Base-by-base conservation (phyloP, 1,139 yeast genomes). In the Kodamaea anthophila region DNA sequence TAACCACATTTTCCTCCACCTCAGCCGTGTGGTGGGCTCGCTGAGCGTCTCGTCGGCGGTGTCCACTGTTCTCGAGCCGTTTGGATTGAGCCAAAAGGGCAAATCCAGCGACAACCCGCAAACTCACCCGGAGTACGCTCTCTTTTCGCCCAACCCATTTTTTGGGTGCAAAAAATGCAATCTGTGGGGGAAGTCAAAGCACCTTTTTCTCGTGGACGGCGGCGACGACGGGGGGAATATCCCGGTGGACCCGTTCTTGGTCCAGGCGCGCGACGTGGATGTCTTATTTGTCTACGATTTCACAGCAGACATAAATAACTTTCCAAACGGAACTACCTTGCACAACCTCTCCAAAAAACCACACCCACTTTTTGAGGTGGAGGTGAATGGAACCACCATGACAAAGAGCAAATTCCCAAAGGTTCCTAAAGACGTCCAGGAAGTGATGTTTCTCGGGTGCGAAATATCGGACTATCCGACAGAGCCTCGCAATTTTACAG, bases 81-180 rank as follows among this genome's bases (percentile, higher is more conserved):
- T 74, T 51, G 79, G 80, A 0, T 41, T 74, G 8, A 60, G 64
- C 36, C 28, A 49, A 14, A 44, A 45, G 27, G 29, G 43, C 41
- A 38, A 39, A 11, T 35, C 49, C 3, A 25, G 43, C 15, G 41
- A 43, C 7, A 31, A 38, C n/a, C 61, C 64, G 1, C 50, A 47
- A 30, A 36, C 47, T 10, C 65, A 67, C 23, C 72, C 84, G 8
- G 91, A 82, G 43, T 80, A 77, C 51, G 91, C 94, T 1, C 51
- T 81, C 4, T 72, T 68, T 54, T 59, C 73, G 9, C 94, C 94
- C 4, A 86, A 84, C 42, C 95, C 96, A 4, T 87, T 83, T 52
- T 67, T 53, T 37, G 62, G 60, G 10, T 58, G 50, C 6, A 31
- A 23, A 44, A 19, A 31, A 16, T 11, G 18, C 11, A 15, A 21